Evolutionary conservation across 2,329 filamentous ascomycete species (phyloP).

Genomic region (Aspergillus terreus): DNA sequence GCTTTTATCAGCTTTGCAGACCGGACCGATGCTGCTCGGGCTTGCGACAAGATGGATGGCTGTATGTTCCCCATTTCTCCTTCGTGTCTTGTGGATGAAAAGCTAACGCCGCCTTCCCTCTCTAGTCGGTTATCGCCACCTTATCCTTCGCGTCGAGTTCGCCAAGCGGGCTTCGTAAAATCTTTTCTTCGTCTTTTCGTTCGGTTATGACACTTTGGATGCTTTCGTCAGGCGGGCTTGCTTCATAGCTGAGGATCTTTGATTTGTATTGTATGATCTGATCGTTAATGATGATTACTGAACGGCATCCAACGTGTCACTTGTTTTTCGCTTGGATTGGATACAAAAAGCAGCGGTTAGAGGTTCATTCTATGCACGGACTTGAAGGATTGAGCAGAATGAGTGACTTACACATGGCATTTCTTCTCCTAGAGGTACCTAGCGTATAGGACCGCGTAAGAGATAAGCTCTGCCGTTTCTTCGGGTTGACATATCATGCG

Average conservation of each 20-base stretch:
- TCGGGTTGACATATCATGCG: too few relatives aligned
- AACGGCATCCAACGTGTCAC: slow-evolving; percentile 31
- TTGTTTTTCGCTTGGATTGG: slow-evolving; percentile 8
- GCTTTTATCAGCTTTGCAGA: slow-evolving; percentile 98
- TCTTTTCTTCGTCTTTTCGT: slow-evolving; percentile 11
- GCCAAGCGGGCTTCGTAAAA: slow-evolving; percentile 45
- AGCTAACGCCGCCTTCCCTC: slow-evolving; percentile 21
- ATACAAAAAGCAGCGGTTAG: slow-evolving; percentile 22
- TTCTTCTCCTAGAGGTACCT: too few relatives aligned
- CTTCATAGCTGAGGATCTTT: slow-evolving; percentile 26
- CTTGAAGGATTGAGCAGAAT: not conserved
- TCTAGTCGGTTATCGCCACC: slow-evolving; percentile 49
- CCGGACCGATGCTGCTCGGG: slow-evolving; percentile 81
- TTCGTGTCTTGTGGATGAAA: not conserved
- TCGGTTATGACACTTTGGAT: slow-evolving; percentile 28
- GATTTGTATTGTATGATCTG: slow-evolving; percentile 36
- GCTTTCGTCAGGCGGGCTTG: slow-evolving; percentile 29
- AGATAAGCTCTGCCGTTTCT: too few relatives aligned
- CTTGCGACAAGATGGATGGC: slow-evolving; percentile 97
- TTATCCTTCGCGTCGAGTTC: slow-evolving; percentile 52
- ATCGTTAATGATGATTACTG: slow-evolving; percentile 35
- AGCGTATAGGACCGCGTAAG: too few relatives aligned
- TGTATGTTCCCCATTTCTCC: slow-evolving; percentile 49
- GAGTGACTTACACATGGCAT: too few relatives aligned
- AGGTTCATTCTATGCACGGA: slow-evolving; percentile 4